Conservation (phyloP, 805 yeast genomes). For the Saccharomyces mikatae region DNA sequence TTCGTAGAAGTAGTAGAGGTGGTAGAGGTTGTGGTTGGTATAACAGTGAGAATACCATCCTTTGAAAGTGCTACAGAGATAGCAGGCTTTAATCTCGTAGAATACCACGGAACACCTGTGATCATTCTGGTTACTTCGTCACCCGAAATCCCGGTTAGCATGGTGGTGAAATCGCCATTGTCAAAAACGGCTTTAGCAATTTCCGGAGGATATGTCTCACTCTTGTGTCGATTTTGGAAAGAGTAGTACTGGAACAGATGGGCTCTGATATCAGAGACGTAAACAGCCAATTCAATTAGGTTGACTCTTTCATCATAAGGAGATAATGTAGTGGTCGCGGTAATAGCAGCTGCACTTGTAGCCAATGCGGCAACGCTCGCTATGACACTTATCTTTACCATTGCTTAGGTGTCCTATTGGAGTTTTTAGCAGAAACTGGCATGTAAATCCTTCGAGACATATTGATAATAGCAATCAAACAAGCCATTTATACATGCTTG, state of each 20-base stretch:
- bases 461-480: background rate
- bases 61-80: background rate
- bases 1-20: conserved; percentile 2
- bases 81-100: conserved; percentile 18
- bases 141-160: background rate
- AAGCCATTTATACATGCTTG: background rate
- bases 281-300: conserved; percentile 12
- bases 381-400: conserved; percentile 27
- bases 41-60: conserved; percentile 1
- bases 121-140: conserved; percentile 21
- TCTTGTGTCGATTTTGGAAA: background rate
- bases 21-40: conserved; percentile 2
- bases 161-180: conserved; percentile 15
- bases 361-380: conserved; percentile 3
- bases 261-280: conserved; percentile 11
- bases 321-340: conserved; percentile 7
- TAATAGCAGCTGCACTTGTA: conserved; percentile 7
- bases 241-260: conserved; percentile 8
- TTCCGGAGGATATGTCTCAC: background rate
- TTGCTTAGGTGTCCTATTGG: conserved; percentile 4
- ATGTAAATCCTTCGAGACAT: background rate
- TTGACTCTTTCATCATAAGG: conserved; percentile 1
- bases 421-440: background rate
- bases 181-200: conserved; percentile 22
- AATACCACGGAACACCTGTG: conserved; percentile 31